A percentile compares a stretch with the other conserved stretches of the same genome.
Evolutionary conservation across 257 asterid species (phyloP).

Genomic region (Dorcoceras hygrometricum): DNA sequence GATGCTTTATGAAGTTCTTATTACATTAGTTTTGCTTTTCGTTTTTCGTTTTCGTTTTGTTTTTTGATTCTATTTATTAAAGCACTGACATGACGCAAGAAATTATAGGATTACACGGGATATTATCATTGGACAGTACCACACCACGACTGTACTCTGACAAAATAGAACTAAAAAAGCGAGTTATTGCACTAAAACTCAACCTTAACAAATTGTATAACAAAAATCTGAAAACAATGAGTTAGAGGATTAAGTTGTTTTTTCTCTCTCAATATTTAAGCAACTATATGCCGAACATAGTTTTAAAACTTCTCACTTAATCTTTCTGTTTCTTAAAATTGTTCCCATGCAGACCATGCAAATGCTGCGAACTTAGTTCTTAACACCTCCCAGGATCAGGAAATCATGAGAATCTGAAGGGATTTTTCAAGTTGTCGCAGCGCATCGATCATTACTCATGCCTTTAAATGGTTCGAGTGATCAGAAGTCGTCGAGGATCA

Average conservation of each 20-base stretch:
- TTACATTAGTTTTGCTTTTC: too few relatives aligned
- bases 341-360: conserved; percentile 17
- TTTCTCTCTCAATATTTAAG: too few relatives aligned
- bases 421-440: neutral
- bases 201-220: too few relatives aligned
- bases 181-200: too few relatives aligned
- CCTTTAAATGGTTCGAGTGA: neutral
- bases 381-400: conserved; percentile 25
- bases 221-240: too few relatives aligned
- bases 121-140: too few relatives aligned
- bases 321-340: neutral
- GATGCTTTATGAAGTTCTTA: too few relatives aligned
- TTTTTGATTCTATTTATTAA: neutral
- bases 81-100: neutral
- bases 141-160: too few relatives aligned
- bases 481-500: neutral
- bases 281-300: neutral
- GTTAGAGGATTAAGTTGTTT: too few relatives aligned
- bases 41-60: too few relatives aligned
- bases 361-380: conserved; percentile 13
- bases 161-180: too few relatives aligned
- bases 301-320: neutral
- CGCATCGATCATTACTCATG: neutral
- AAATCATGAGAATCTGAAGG: conserved; percentile 34
- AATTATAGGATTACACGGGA: too few relatives aligned